Conservation (phyloP, 2,329 filamentous ascomycete genomes). For the Aspergillus brasiliensis region DNA sequence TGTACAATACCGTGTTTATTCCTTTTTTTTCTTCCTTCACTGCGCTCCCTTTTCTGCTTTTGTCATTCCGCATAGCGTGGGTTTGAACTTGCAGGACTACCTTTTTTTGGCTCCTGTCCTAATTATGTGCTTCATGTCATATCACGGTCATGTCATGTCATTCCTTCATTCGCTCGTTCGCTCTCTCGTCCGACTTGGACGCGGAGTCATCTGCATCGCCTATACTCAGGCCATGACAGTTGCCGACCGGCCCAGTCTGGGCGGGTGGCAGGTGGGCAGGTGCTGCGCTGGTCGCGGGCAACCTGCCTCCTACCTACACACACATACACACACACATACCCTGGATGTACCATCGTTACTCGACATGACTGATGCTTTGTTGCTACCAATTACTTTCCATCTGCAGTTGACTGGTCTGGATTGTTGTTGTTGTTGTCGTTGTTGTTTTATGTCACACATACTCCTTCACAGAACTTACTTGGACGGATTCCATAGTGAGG, state of each 20-base stretch:
- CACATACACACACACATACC: neutral
- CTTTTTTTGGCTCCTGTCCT: neutral
- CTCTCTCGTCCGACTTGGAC: neutral
- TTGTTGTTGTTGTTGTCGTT: neutral
- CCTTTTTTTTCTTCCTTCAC: constrained; percentile 9
- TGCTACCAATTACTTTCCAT: neutral
- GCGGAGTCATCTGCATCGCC: neutral
- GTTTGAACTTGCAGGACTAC: constrained; percentile 18
- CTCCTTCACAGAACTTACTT: neutral
- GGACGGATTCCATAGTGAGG: neutral
- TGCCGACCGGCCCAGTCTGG: constrained; percentile 1
- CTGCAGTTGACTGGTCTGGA: neutral
- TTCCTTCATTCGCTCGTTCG: constrained; percentile 17
- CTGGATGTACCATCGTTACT: neutral
- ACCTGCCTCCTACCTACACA: no score
- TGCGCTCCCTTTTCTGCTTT: constrained; percentile 7
- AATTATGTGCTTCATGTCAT: constrained; percentile 4
- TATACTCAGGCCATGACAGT: neutral
- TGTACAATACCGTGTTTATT: constrained; percentile 12
- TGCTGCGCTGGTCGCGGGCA: constrained; percentile 5
- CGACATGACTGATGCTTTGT: neutral
- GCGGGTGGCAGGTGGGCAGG: neutral
- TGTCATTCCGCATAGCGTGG: constrained; percentile 37
- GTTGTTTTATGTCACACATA: neutral
- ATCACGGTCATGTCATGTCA: constrained; percentile 22